Evolutionary conservation across 768 basidiomycete species (phyloP).

Genomic region (Hypsizygus marmoreus): DNA sequence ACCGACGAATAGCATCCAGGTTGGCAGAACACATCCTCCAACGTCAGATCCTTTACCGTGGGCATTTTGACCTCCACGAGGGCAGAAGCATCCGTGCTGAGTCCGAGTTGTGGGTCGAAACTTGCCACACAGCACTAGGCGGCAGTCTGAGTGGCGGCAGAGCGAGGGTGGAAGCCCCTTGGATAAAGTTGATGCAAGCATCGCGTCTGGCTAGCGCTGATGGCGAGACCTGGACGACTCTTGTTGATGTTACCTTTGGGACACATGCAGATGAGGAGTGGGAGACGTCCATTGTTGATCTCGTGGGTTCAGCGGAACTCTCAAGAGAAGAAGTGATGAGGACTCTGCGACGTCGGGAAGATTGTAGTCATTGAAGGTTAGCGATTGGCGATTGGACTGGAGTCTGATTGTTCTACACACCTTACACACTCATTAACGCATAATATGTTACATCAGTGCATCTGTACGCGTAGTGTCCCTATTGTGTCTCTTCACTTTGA

Average conservation of each 20-base stretch:
- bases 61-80: constrained; percentile 61
- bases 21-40: constrained; percentile 81
- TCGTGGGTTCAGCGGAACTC: constrained; percentile 63
- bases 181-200: constrained; percentile 72
- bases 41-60: constrained; percentile 79
- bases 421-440: background rate
- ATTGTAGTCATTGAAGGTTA: constrained; percentile 14
- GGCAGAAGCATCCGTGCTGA: constrained; percentile 69
- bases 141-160: constrained; percentile 46
- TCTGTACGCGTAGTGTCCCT: too few species aligned
- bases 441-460: constrained; percentile 1
- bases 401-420: background rate
- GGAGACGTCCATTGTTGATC: constrained; percentile 53
- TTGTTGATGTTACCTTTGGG: constrained; percentile 53
- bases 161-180: constrained; percentile 69
- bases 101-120: constrained; percentile 82
- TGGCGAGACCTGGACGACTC: constrained; percentile 48
- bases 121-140: constrained; percentile 62
- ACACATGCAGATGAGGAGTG: constrained; percentile 48
- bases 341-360: constrained; percentile 50
- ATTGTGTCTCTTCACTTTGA: too few species aligned
- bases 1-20: constrained; percentile 71
- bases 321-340: constrained; percentile 60
- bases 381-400: background rate
- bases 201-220: constrained; percentile 68